Evolutionary conservation across 2,329 filamentous ascomycete species (phyloP).

Genomic region (Sporothrix luriei): DNA sequence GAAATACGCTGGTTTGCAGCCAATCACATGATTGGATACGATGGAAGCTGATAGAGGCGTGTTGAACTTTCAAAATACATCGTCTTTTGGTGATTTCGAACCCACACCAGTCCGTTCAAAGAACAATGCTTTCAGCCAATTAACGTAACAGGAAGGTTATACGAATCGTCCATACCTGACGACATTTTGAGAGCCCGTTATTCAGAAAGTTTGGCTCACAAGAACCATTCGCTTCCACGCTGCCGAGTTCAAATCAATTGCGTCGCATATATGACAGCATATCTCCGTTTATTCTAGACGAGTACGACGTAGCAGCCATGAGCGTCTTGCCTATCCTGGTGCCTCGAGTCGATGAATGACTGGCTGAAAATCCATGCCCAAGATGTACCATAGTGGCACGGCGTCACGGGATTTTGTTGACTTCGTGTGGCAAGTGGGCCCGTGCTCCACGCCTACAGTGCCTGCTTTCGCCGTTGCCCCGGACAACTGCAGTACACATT

Average conservation of each 20-base stretch:
- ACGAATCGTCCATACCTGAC: neutral
- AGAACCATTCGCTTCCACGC: constrained; percentile 5
- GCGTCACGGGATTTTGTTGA: constrained; percentile 24
- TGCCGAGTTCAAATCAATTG: constrained; percentile 8
- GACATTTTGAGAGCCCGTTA: neutral
- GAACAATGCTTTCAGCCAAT: too few relatives aligned
- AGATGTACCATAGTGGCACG: constrained; percentile 4
- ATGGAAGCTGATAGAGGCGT: too few relatives aligned
- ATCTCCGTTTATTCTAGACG: neutral
- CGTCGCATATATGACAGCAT: constrained; percentile 5
- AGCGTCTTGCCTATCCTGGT: neutral
- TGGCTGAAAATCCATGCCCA: neutral
- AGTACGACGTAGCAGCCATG: neutral
- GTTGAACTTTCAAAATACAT: too few relatives aligned
- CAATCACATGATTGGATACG: too few relatives aligned
- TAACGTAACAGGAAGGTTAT: too few relatives aligned
- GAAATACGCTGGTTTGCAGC: too few relatives aligned
- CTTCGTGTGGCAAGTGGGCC: constrained; percentile 22
- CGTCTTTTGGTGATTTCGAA: too few relatives aligned
- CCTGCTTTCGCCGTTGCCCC: constrained; percentile 32
- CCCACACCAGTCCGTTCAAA: too few relatives aligned
- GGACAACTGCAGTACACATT: constrained; percentile 25
- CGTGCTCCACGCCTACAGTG: constrained; percentile 31
- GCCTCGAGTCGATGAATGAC: constrained; percentile 3
- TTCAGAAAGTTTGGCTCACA: neutral